Percentiles rank a stretch among this genome's conserved stretches.
Evolutionary conservation across 371 early-diverging fungal genomes (phyloP).

Genomic region (Thermomucor indicae-seudaticae): DNA sequence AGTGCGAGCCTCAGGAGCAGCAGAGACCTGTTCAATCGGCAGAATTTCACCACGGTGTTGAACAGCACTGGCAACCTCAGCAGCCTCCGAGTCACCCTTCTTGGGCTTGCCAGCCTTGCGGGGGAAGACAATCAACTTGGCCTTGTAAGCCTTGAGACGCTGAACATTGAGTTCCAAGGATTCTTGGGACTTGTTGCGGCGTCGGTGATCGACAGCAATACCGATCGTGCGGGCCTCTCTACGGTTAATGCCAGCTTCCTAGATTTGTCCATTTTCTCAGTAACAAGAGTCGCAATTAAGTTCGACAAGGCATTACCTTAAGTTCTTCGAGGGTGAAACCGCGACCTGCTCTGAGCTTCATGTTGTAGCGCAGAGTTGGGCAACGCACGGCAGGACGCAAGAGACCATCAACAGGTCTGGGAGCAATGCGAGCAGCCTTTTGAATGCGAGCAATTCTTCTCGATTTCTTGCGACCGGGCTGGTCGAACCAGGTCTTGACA

Average conservation of each 20-base stretch:
- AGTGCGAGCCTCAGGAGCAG: constrained; percentile 72
- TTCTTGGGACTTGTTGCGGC: constrained; percentile 97
- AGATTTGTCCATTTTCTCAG: background rate
- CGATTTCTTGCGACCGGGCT: constrained; percentile 94
- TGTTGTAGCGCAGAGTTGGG: constrained; percentile 99
- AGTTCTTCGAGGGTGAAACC: constrained; percentile 99
- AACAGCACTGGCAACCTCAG: constrained; percentile 62
- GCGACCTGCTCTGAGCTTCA: constrained; percentile 96
- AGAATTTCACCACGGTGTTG: constrained; percentile 72
- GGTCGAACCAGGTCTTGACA: constrained; percentile 99
- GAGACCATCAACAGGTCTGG: constrained; percentile 96
- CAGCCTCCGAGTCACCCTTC: constrained; percentile 65
- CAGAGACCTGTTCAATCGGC: constrained; percentile 68
- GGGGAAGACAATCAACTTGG: constrained; percentile 72
- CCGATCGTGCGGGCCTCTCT: constrained; percentile 97
- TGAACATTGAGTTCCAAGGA: constrained; percentile 92
- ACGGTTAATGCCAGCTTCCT: constrained; percentile 92
- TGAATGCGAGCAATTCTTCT: constrained; percentile 84
- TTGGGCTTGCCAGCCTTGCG: constrained; percentile 85
- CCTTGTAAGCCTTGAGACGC: constrained; percentile 96
- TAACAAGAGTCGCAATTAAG: background rate
- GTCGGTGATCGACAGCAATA: constrained; percentile 98
- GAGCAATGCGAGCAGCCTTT: constrained; percentile 96
- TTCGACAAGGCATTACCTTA: constrained; percentile 59
- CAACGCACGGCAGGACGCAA: constrained; percentile 98